Evolutionary conservation across 2,329 filamentous ascomycete species (phyloP).

Genomic region (Colletotrichum filicis): DNA sequence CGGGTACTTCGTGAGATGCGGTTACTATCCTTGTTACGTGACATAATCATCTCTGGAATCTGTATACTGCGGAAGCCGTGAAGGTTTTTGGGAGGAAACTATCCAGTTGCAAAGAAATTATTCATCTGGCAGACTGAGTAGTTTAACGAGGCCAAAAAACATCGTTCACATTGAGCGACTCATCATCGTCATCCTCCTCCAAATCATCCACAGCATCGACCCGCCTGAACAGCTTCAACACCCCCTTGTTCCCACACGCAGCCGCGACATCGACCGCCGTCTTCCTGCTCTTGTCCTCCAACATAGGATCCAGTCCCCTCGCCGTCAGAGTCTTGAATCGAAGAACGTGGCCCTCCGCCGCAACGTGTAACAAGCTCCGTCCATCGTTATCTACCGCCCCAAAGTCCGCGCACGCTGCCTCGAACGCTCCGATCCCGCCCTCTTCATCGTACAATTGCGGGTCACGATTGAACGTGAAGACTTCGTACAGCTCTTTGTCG

Average conservation of each 20-base stretch:
- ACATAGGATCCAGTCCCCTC: conserved; percentile 42
- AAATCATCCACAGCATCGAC: not conserved
- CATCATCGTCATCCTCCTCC: not conserved
- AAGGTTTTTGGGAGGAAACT: not conserved
- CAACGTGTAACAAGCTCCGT: conserved; percentile 44
- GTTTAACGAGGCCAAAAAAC: not conserved
- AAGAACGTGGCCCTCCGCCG: conserved; percentile 33
- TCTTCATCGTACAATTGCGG: not conserved
- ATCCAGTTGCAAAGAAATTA: too few species aligned
- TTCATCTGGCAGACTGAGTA: too few species aligned
- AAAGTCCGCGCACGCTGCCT: conserved; percentile 42
- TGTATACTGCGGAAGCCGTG: not conserved
- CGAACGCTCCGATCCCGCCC: conserved; percentile 26
- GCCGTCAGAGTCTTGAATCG: conserved; percentile 41
- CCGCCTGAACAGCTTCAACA: conserved; percentile 43
- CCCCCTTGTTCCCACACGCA: conserved; percentile 40
- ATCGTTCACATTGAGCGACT: not conserved
- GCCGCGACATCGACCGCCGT: conserved; percentile 48
- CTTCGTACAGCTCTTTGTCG: not conserved
- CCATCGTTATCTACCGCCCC: conserved; percentile 39
- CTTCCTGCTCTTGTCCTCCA: conserved; percentile 42
- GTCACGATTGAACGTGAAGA: not conserved
- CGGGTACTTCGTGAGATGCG: too few species aligned
- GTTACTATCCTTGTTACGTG: too few species aligned
- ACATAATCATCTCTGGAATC: too few species aligned